Base-by-base conservation (phyloP, 129 eudicot species). In the Tagetes erecta region DNA sequence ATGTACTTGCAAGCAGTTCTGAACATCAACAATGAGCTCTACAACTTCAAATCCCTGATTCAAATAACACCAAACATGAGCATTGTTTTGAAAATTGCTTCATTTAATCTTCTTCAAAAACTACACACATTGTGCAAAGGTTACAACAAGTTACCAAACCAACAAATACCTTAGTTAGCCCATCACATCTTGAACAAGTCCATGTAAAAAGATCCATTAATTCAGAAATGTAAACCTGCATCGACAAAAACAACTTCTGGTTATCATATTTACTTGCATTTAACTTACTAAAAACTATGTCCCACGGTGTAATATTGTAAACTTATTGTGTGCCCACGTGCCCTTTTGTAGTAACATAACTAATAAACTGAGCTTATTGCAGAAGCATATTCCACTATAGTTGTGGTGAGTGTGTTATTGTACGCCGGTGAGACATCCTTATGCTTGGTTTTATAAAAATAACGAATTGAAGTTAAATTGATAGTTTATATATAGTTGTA, bases 181-280 rank as follows among this genome's bases (percentile, higher is more conserved):
- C n/a, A n/a, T n/a, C n/a, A n/a, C n/a, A n/a, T n/a, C n/a, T n/a
- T n/a, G n/a, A n/a, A n/a, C 97, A 94, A 13, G 96, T 94, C 98
- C 98, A 94, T 6, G 91, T 81, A 85, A 94, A 88, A 59, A 94
- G 78, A 67, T 91, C 90, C 2, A 91, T 86, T 69, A 84, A 82
- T 83, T 94, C 98, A 31, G 98, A 86, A 78, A 88, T 59, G 73
- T 94, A 94, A 36, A 90, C 98, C 97, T 95, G 83, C 75, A 76
- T 73, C n/a, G 45, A 64, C n/a, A 57, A 49, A 36, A 5, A 38
- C 70, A 46, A 11, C 44, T 20, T 20, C 27, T 20, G 27, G 27
- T 20, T 20, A 20, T 20, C 38, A 42, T 65, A 20, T 3, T 10
- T 39, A 41, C 20, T 20, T 45, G 47, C 8, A 46, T 59, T 60